phyloP scores from a whole-genome alignment of 2,329 filamentous ascomycete genomes.

The Coniochaeta hoffmannii region DNA sequence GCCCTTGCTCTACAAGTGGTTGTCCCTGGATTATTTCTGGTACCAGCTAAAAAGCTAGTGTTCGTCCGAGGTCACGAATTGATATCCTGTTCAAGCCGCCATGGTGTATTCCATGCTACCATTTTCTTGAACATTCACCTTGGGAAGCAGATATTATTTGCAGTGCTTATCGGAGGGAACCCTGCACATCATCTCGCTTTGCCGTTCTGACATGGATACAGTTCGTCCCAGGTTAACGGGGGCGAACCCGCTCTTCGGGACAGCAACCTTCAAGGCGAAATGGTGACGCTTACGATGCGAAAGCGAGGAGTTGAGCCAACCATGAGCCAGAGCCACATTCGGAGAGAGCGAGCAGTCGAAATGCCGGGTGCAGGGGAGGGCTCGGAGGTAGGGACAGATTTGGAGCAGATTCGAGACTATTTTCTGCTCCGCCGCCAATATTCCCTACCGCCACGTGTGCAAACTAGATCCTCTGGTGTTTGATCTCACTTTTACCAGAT shows the following conservation, averaged over 20 bases:
- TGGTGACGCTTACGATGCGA: not conserved
- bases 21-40: too few relatives aligned
- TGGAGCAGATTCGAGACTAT: too few relatives aligned
- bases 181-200: not conserved
- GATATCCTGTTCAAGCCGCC: not conserved
- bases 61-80: not conserved
- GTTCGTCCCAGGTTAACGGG: not conserved
- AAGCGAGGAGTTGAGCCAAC: not conserved
- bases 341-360: not conserved
- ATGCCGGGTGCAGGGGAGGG: not conserved
- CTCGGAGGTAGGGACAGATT: not conserved
- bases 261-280: not conserved
- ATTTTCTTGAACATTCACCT: not conserved
- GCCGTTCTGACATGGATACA: not conserved
- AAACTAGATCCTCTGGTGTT: not conserved
- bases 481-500: not conserved
- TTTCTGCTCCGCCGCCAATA: not conserved
- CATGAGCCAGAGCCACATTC: not conserved
- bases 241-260: not conserved
- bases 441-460: conserved; percentile 2
- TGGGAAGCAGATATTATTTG: not conserved
- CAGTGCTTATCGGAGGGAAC: not conserved
- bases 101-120: not conserved
- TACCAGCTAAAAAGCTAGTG: too few relatives aligned
- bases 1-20: too few relatives aligned